These are phyloP conservation scores for Claviceps quebecensis DNA, from an alignment of 2,329 filamentous ascomycete genomes.

Conservation along the genomic window DNA sequence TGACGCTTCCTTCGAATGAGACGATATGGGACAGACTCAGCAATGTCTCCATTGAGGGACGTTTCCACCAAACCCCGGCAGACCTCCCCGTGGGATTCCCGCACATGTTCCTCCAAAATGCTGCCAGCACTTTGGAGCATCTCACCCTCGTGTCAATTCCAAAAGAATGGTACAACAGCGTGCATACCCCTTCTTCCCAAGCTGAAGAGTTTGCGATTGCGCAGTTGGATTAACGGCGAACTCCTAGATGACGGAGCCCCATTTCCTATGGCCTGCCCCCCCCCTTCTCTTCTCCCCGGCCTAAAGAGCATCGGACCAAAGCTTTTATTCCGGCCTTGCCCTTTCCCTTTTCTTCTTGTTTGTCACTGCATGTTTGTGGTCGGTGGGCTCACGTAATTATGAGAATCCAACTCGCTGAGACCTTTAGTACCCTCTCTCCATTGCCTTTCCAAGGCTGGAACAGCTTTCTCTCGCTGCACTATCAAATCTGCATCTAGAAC, in stretches of 20 bases:
- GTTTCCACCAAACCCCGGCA: background rate
- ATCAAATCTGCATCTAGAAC: too few relatives aligned
- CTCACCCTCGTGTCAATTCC: constrained; percentile 12
- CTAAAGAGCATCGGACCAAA: too few relatives aligned
- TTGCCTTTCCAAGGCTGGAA: constrained; percentile 7
- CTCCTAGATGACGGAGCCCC: too few relatives aligned
- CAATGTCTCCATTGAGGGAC: constrained; percentile 5
- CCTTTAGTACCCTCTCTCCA: constrained; percentile 11
- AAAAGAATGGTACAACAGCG: constrained; percentile 8
- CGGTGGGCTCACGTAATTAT: too few relatives aligned
- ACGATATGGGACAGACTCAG: constrained; percentile 6
- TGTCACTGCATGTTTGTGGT: too few relatives aligned
- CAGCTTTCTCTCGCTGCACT: too few relatives aligned
- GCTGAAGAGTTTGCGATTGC: constrained; percentile 16
- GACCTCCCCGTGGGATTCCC: constrained; percentile 2
- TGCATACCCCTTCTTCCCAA: constrained; percentile 13
- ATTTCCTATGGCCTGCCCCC: constrained; percentile 3
- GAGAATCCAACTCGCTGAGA: background rate
- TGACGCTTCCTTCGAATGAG: constrained; percentile 3
- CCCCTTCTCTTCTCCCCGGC: background rate
- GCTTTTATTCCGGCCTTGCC: too few relatives aligned
- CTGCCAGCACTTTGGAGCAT: constrained; percentile 9
- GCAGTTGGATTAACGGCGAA: constrained; percentile 6
- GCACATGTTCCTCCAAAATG: constrained; percentile 7
- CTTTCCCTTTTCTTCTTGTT: too few relatives aligned